Evolutionary conservation across 2,329 filamentous ascomycete genomes (phyloP), one percentile per base, ranked within the genome.

Genomic region (Aureobasidium mangrovei): DNA sequence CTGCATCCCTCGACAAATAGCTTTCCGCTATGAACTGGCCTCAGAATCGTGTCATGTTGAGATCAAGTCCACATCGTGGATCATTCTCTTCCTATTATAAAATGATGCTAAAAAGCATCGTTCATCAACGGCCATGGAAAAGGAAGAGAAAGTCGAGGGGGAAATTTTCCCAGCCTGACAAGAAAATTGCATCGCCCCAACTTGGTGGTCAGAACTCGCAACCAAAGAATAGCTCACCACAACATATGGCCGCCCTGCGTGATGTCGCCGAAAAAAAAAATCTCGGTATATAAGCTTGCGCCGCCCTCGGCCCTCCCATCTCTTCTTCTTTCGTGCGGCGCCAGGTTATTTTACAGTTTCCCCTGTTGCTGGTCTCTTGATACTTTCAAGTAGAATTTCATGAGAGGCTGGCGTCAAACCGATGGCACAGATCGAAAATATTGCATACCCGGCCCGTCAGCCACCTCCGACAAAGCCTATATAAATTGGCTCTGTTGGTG

Each of bases 261-360:
- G 18, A 18, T 18, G 18, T 18, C 18, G 2, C 8, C 24, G 43
- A n/a, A 52, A 29, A 56, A 28, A 6, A 28, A 29, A 18, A 12
- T 9, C 3, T 18, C 29, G 33, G 38, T 52, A 46, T 51, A 56
- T 45, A 57, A 57, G 27, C 27, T 48, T 44, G 32, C 45, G 18
- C 18, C 27, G n/a, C 49, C 55, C 49, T 48, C 4, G 18, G 31
- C 47, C 42, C 52, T 47, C 40, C 40, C 49, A 56, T 52, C 60
- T 57, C 61, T 64, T 61, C 57, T 55, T 59, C 57, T 60, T 64
- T 65, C 60, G 64, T 67, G 65, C 65, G 65, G 65, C 65, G 65
- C 59, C 61, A 58, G 63, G 62, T 36, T 51, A 51, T 51, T 42
- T 61, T 61, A 58, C 53, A 63, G 57, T 57, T 66, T 67, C 64